phyloP scores from a whole-genome alignment of 78 protist genomes.

The Isochrysis galbana region DNA sequence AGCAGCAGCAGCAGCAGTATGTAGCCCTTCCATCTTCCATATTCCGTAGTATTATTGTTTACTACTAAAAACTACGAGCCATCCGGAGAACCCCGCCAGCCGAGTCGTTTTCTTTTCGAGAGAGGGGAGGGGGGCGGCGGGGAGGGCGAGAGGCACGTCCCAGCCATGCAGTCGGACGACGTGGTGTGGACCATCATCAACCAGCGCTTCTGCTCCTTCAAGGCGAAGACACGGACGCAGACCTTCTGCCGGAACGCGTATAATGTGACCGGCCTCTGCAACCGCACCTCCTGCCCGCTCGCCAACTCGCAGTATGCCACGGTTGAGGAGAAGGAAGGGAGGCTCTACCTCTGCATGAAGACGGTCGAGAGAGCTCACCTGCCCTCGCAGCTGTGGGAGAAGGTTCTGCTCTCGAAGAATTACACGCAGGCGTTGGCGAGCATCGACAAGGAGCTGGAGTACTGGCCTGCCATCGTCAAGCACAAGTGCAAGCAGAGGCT shows the following conservation, averaged over 20 bases:
- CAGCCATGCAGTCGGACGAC: conserved; percentile 80
- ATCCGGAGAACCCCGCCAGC: no score
- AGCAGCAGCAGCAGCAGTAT: no score
- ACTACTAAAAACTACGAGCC: no score
- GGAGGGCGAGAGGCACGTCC: conserved; percentile 22
- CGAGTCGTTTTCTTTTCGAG: no score
- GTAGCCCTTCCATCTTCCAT: no score
- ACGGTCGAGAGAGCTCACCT: conserved; percentile 96
- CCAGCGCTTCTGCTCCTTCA: conserved; percentile 80
- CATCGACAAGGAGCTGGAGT: conserved; percentile 78
- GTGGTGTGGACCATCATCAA: conserved; percentile 85
- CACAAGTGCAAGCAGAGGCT: conserved; percentile 87
- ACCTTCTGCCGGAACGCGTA: conserved; percentile 90
- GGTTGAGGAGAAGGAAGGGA: conserved; percentile 58
- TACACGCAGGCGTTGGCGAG: conserved; percentile 62
- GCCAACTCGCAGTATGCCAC: conserved; percentile 85
- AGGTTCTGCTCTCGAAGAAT: conserved; percentile 74
- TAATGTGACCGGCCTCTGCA: conserved; percentile 93
- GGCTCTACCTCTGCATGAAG: conserved; percentile 89
- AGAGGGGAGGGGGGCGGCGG: no score
- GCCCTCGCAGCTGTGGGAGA: conserved; percentile 91
- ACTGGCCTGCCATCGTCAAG: conserved; percentile 81
- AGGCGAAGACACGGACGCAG: conserved; percentile 68
- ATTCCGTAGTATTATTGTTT: no score
- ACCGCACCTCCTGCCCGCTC: conserved; percentile 91